These are phyloP conservation scores for Prinsepia uniflora DNA, from an alignment of 306 rosid species.

Conservation along the genomic window DNA sequence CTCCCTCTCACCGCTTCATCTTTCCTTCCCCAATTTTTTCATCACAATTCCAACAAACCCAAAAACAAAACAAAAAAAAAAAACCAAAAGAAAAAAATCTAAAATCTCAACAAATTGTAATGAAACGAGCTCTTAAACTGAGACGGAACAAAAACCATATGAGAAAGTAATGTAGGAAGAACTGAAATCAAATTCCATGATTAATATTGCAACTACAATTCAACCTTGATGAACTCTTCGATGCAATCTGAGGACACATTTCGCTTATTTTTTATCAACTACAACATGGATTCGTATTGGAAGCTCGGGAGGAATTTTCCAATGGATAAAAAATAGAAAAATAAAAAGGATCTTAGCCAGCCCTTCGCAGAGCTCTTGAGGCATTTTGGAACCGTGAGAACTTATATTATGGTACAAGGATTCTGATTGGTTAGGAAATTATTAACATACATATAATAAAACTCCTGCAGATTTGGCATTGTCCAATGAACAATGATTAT, in stretches of 20 bases:
- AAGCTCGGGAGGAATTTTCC: neutral
- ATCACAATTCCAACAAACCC: too few relatives aligned
- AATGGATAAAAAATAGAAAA: neutral
- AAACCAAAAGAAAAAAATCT: too few relatives aligned
- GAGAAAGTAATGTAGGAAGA: neutral
- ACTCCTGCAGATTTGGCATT: too few relatives aligned
- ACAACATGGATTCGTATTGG: neutral
- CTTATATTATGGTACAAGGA: neutral
- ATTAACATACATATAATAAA: too few relatives aligned
- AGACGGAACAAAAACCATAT: neutral
- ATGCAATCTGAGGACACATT: constrained; percentile 7
- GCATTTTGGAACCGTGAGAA: neutral
- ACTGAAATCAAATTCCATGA: neutral
- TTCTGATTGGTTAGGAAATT: constrained; percentile 8
- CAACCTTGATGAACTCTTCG: neutral
- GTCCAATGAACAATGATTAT: too few relatives aligned
- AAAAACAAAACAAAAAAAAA: too few relatives aligned
- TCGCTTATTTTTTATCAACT: neutral
- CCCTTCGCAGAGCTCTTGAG: neutral
- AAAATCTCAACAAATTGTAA: too few relatives aligned
- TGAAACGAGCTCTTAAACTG: too few relatives aligned
- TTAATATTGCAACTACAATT: neutral
- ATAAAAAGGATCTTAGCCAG: neutral
- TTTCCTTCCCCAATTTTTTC: too few relatives aligned
- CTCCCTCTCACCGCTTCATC: too few relatives aligned